Conservation (phyloP, 106 monocot species). For the Platanthera zijinensis region DNA sequence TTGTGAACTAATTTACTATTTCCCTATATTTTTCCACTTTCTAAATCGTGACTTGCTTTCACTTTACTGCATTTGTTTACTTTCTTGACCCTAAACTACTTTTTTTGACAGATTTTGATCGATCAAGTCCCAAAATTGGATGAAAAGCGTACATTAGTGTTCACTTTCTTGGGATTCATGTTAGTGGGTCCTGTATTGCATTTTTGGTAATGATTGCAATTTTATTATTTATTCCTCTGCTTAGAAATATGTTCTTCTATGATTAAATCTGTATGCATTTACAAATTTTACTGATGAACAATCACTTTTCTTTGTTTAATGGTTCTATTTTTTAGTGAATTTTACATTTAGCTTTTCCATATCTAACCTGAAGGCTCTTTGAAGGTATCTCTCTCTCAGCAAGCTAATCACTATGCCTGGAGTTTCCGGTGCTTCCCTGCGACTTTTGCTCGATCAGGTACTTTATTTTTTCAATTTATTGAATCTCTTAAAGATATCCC, state of each 20-base stretch:
- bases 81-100: too few species aligned
- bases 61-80: too few species aligned
- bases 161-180: constrained; percentile 71
- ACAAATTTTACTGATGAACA: too few species aligned
- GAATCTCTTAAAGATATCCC: background rate
- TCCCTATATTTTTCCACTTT: too few species aligned
- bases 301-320: background rate
- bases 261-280: background rate
- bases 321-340: background rate
- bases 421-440: constrained; percentile 46
- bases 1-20: too few species aligned
- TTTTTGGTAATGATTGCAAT: constrained; percentile 46
- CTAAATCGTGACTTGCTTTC: too few species aligned
- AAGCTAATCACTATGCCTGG: constrained; percentile 52
- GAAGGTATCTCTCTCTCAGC: constrained; percentile 80
- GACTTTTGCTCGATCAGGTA: constrained; percentile 90
- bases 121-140: constrained; percentile 50
- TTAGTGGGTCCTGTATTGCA: constrained; percentile 79
- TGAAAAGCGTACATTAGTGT: constrained; percentile 58
- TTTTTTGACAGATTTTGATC: constrained; percentile 38
- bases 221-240: constrained; percentile 2
- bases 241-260: background rate
- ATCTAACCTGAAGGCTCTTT: background rate
- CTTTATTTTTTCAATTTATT: background rate
- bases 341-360: too few species aligned